Conservation (phyloP, 805 yeast species). For the Lachancea cidri region DNA sequence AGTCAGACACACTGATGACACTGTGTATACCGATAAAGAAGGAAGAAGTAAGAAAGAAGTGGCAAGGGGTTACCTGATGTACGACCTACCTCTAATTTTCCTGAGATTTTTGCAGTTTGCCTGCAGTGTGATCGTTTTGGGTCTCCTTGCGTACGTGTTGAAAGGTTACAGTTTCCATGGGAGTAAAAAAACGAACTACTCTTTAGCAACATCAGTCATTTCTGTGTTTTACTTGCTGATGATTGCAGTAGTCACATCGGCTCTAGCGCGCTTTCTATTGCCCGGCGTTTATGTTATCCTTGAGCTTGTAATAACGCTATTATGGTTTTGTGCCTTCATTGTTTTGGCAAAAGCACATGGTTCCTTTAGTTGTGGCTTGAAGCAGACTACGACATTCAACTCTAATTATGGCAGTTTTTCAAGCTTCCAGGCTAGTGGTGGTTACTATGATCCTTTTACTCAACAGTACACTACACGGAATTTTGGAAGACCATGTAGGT, state of each 20-base stretch:
- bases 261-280: slow-evolving; percentile 25
- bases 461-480: slow-evolving; percentile 9
- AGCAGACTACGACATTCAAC: slow-evolving; percentile 11
- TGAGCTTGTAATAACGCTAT: slow-evolving; percentile 3
- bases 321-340: slow-evolving; percentile 35
- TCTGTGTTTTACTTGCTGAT: slow-evolving; percentile 28
- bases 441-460: slow-evolving; percentile 14
- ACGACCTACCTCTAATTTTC: slow-evolving; percentile 4
- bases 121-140: slow-evolving; percentile 28
- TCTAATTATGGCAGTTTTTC: slow-evolving; percentile 14
- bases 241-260: slow-evolving; percentile 15
- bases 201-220: slow-evolving; percentile 29
- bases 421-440: slow-evolving; percentile 8
- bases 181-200: slow-evolving; percentile 29
- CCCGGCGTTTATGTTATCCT: slow-evolving; percentile 27
- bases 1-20: neutral
- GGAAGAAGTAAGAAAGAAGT: neutral
- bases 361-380: slow-evolving; percentile 24
- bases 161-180: slow-evolving; percentile 15
- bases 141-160: slow-evolving; percentile 17
- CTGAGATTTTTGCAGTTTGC: slow-evolving; percentile 20
- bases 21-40: neutral
- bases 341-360: slow-evolving; percentile 32
- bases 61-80: neutral
- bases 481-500: slow-evolving; percentile 21